These are phyloP conservation scores for Paxillus rubicundulus DNA, from an alignment of 768 basidiomycete species.

Conservation along the genomic window DNA sequence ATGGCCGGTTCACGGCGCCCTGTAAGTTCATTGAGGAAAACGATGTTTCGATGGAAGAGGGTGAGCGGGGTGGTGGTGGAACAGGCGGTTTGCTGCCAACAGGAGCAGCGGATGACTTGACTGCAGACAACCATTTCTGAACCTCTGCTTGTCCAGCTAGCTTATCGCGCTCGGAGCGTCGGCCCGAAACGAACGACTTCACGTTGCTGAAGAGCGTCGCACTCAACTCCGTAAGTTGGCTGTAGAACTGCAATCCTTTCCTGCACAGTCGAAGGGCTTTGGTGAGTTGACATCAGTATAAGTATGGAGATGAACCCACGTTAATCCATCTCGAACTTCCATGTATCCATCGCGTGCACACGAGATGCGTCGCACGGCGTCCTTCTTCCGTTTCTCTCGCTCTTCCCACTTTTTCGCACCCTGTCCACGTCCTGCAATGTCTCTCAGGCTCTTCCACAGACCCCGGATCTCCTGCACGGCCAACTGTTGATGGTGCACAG, in stretches of 20 bases:
- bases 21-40: conserved; percentile 59
- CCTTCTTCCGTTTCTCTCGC: conserved; percentile 75
- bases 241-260: conserved; percentile 89
- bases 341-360: conserved; percentile 81
- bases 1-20: conserved; percentile 22
- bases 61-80: conserved; percentile 42
- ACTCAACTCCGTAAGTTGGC: conserved; percentile 67
- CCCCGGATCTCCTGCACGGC: conserved; percentile 70
- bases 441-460: conserved; percentile 73
- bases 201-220: conserved; percentile 56
- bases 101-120: conserved; percentile 35
- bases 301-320: conserved; percentile 46
- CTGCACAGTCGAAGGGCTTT: conserved; percentile 35
- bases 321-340: conserved; percentile 82
- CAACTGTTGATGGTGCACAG: conserved; percentile 72
- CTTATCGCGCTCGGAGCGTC: conserved; percentile 68
- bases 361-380: conserved; percentile 66
- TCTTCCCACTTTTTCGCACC: conserved; percentile 82
- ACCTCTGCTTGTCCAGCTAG: conserved; percentile 69
- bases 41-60: conserved; percentile 45
- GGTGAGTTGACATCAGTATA: conserved; percentile 7
- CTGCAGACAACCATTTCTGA: conserved; percentile 56
- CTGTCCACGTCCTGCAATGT: conserved; percentile 70
- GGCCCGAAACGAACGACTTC: conserved; percentile 57
- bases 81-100: conserved; percentile 49